phyloP scores from a whole-genome alignment of 169 alveolate species.

The Eimeria maxima region DNA sequence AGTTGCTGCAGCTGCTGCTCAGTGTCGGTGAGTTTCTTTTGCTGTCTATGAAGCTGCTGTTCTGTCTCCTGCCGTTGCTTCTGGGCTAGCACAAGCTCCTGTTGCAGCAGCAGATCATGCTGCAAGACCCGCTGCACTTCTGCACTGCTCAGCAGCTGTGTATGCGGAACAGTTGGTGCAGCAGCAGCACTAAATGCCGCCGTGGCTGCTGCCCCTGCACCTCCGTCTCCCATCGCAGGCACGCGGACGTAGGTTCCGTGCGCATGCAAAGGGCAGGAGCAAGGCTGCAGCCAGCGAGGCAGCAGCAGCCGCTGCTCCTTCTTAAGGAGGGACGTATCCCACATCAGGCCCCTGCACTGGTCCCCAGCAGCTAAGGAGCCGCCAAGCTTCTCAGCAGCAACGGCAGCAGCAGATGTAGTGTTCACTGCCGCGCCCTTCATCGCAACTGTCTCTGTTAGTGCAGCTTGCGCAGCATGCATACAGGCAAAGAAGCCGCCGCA shows the following conservation, averaged over 20 bases:
- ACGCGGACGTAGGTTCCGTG: conserved; percentile 24
- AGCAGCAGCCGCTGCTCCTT: conserved; percentile 70
- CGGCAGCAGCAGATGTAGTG: neutral
- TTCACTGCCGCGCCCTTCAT: neutral
- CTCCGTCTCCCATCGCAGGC: conserved; percentile 10
- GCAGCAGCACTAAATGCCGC: neutral
- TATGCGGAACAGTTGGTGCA: neutral
- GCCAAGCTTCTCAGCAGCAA: conserved; percentile 1
- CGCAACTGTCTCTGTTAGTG: conserved; percentile 29
- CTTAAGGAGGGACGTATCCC: neutral
- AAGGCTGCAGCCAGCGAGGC: conserved; percentile 75
- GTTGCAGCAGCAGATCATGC: conserved; percentile 9
- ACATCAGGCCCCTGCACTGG: conserved; percentile 24
- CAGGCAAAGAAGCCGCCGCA: conserved; percentile 61
- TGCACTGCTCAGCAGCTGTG: conserved; percentile 9
- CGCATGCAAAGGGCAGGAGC: conserved; percentile 65
- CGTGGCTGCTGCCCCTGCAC: conserved; percentile 20
- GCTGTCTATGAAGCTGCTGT: conserved; percentile 15
- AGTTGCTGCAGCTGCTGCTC: conserved; percentile 52
- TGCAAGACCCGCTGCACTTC: neutral
- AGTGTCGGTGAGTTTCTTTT: neutral
- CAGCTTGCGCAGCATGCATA: conserved; percentile 45
- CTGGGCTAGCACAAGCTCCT: conserved; percentile 3
- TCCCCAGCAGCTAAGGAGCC: neutral
- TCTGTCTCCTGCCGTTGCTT: conserved; percentile 8